Percentiles rank a stretch among this genome's conserved stretches.
These are phyloP conservation scores for Coemansia erecta DNA, from an alignment of 192 early-diverging fungal species.

Conservation along the genomic window DNA sequence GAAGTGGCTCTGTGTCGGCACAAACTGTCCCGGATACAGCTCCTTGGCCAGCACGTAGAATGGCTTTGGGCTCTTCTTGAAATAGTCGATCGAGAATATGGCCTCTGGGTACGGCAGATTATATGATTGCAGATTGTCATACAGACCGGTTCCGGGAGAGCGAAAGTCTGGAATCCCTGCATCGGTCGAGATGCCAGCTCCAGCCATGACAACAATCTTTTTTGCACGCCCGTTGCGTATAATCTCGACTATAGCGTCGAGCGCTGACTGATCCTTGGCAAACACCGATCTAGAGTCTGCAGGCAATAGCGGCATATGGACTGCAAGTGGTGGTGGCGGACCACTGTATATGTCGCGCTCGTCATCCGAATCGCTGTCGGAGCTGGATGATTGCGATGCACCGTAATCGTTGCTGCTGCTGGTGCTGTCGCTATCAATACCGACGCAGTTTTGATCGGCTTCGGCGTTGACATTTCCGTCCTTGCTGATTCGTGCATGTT, in stretches of 20 bases:
- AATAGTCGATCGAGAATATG: conserved; percentile 94
- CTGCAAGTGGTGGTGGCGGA: conserved; percentile 7
- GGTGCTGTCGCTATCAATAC: background rate
- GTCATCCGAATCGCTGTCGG: conserved; percentile 10
- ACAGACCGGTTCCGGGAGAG: conserved; percentile 87
- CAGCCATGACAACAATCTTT: conserved; percentile 81
- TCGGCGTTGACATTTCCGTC: background rate
- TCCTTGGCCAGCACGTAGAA: conserved; percentile 90
- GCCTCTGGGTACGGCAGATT: conserved; percentile 91
- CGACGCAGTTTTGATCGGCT: background rate
- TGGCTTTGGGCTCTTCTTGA: conserved; percentile 77
- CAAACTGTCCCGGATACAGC: conserved; percentile 76
- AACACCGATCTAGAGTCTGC: conserved; percentile 18
- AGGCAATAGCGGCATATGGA: conserved; percentile 17
- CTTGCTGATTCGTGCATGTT: conserved; percentile 1
- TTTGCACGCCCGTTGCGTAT: conserved; percentile 22
- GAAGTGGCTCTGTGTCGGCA: conserved; percentile 83
- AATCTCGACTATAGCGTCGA: conserved; percentile 33
- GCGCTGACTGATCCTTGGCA: conserved; percentile 8
- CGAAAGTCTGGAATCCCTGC: conserved; percentile 89
- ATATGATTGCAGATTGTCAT: conserved; percentile 85
- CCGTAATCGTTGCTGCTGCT: conserved; percentile 3
- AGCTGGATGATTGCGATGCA: conserved; percentile 19
- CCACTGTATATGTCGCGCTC: conserved; percentile 1
- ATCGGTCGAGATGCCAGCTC: conserved; percentile 85